Evolutionary conservation across 345 rosid genomes (phyloP), one percentile per base, ranked within the genome.

Genomic region (Physaria fendleri): DNA sequence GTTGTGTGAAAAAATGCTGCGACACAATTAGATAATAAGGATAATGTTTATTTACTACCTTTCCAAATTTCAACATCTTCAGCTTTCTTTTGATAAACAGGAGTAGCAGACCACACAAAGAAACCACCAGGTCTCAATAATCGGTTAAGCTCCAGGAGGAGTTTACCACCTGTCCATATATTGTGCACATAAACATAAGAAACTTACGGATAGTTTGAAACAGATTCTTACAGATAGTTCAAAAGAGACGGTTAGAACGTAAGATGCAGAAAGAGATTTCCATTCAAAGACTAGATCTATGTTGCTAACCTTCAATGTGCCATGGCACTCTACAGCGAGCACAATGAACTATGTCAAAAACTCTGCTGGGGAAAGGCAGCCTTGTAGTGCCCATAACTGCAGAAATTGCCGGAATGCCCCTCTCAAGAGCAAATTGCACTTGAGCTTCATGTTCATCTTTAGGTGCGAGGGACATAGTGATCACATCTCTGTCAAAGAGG

Each of bases 371-470:
- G 75, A 78, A 93, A 34, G 99, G 97, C 76, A 93, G 95, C 71
- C 99, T 83, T 52, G 68, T 65, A 39, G 97, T 90, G 50, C 99
- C 99, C 99, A 93, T 93, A 56, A 90, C 99, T 46, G 99, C 96
- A 64, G 97, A 90, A 73, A 93, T 71, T 46, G 87, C 96, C 12
- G 99, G 97, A 58, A 93, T 93, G 56, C 99, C 99, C 70, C 99
- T 86, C 76, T 93, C 99, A 45, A 93, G 94, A 43, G 97, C 99
- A 54, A 90, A 90, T 45, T 93, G 99, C 48, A 87, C 91, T 73
- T 93, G 99, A 42, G 95, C 99, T 82, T 89, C 99, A 70, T 93
- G 99, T 62, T 93, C 99, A 74, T 93, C 99, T 81, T 93, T 93
- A 30, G 99, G 99, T 35, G 99, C 97, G 34, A 93, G 79, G 62